Base-by-base conservation (phyloP, 495 filamentous ascomycete species). In the Aspergillus kassunensis region DNA sequence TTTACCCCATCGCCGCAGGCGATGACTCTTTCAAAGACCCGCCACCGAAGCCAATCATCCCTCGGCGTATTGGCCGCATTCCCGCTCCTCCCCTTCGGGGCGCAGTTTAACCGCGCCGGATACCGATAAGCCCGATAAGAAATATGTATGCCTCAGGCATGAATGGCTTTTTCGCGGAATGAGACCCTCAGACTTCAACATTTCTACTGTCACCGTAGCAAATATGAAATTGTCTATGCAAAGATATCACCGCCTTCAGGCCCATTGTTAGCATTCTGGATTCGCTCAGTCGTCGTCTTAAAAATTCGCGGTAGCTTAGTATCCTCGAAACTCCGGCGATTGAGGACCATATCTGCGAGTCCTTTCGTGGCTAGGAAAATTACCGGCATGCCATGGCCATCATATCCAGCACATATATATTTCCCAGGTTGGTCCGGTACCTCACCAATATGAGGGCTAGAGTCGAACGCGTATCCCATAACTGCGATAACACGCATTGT, bases 381-480 rank as follows among this genome's bases (percentile, higher is more conserved):
- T 25, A 76, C 56, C 2, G 79, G 68, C 79, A 82, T 84, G 1
- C 81, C 80, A 58, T 77, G 76, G 1, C 80, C 80, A 52, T 78
- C 74, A 57, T 80, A 82, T 1, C 78, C 78, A 1, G 78, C 78
- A 20, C 70, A 60, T 35, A 84, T 68, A 37, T 65, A 81, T 31
- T 72, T 68, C 1, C 68, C 71, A 0, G 65, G 52, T 29, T 65
- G 62, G 10, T 57, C 70, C 0, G 79, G 81, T 5, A 82, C 62
- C 18, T 66, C 57, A 6, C 80, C 79, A 24, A 80, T 59, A 58
- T 78, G 70, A 9, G 80, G 79, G n/a, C 63, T 50, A 1, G 61
- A 65, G 48, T 80, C 77, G 11, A 62, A 61, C 12, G 69, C 73
- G 53, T 70, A 75, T 5, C 70, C 74, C 70, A 75, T 77, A 11